Conservation (phyloP, 192 early-diverging fungal genomes). For the Rhizophlyctis rosea region DNA sequence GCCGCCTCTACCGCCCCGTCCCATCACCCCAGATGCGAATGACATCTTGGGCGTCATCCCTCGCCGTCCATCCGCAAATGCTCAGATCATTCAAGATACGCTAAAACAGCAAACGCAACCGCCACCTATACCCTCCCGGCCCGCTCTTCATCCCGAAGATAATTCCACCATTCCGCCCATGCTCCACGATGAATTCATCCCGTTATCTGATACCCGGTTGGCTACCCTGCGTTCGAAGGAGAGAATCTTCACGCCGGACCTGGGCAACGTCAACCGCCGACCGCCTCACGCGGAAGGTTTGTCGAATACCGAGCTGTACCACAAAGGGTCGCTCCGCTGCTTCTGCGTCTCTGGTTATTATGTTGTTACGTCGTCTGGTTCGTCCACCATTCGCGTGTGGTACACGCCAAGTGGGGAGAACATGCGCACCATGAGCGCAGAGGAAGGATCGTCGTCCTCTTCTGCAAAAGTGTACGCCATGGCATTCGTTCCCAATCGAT, state of each 20-base stretch:
- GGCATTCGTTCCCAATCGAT: constrained; percentile 53
- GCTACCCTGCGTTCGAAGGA: constrained; percentile 18
- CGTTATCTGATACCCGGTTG: constrained; percentile 10
- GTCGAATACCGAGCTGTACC: constrained; percentile 40
- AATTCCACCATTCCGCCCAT: constrained; percentile 10
- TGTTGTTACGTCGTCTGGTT: constrained; percentile 34
- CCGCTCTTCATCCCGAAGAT: constrained; percentile 14
- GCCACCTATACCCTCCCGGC: constrained; percentile 16
- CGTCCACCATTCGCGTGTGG: constrained; percentile 38
- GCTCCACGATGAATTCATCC: neutral
- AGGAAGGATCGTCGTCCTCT: too few relatives aligned
- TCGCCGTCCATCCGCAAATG: neutral
- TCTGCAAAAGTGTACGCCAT: constrained; percentile 50
- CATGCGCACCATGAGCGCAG: constrained; percentile 43
- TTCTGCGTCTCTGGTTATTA: constrained; percentile 53
- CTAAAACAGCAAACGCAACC: constrained; percentile 6
- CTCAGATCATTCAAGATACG: neutral
- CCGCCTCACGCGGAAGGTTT: constrained; percentile 48
- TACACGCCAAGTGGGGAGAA: constrained; percentile 43
- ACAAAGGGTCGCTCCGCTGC: constrained; percentile 42
- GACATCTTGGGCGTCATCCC: neutral
- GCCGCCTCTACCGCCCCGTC: constrained; percentile 25
- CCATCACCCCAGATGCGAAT: constrained; percentile 8
- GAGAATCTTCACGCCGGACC: constrained; percentile 19
- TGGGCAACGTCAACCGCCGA: constrained; percentile 52